Evolutionary conservation across 352 stramenopile genomes (phyloP), one percentile per base, ranked within the genome.

Genomic region (Lagenidium giganteum): DNA sequence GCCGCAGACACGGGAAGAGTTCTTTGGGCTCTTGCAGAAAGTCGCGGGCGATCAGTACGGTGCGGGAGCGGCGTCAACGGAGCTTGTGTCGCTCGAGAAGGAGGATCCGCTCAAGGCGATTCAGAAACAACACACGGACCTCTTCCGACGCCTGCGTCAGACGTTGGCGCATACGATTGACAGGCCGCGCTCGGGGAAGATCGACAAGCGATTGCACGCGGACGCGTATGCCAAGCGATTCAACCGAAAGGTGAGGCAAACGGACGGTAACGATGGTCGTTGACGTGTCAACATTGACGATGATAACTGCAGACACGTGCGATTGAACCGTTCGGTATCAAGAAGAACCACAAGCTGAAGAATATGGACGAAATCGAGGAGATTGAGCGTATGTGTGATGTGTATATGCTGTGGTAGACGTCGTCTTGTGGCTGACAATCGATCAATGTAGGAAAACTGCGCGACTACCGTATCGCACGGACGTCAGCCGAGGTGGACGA

Each of bases 1-100:
- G 1, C 45, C 61, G 28, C 33, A 58, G 16, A 81, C 60, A 21
- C 63, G 64, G 4, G 58, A 78, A 13, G 45, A 48, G 18, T 79
- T 66, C 16, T 43, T 64, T 18, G 54, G 57, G 13, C 29, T 69
- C 27, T 50, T 89, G 29, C 54, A 79, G 46, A 36, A 74, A 30
- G 40, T 71, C 17, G 51, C 72, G 26, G 34, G 32, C 9, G 63
- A 71, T 28, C 69, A 87, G 36, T 85, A 89, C 60, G 47, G 51
- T 30, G 51, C 45, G 9, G 18, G 6, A 12, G 38, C 8, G 8
- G 26, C 25, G n/a, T 45, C 3, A 1, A 24, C 18, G 0, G 18
- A 36, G 27, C 40, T 23, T 12, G 12, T 14, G 28, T 38, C 42
- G 21, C 37, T 42, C 7, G 43, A 53, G 17, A 53, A 66, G 43